Percentiles rank a stretch among this genome's conserved stretches.
Evolutionary conservation across 208 protist species (phyloP).

Genomic region (Porcisia hertigi): DNA sequence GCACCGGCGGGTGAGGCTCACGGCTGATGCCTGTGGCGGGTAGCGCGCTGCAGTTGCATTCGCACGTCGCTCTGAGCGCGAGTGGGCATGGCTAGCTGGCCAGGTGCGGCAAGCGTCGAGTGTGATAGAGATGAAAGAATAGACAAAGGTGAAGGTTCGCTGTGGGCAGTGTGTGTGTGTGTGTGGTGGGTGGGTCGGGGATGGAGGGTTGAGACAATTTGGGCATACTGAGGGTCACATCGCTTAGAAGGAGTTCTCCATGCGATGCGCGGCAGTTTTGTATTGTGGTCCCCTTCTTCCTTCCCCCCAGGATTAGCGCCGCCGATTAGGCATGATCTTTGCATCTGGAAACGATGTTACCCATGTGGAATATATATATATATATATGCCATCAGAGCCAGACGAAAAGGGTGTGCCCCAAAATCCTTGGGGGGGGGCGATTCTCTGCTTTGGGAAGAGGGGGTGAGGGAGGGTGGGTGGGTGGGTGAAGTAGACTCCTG

Average conservation of each 20-base stretch:
- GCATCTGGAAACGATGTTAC: neutral
- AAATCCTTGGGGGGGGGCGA: too few relatives aligned
- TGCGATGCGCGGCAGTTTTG: neutral
- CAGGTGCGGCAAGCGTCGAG: too few relatives aligned
- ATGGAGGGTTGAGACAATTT: neutral
- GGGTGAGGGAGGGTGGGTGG: neutral
- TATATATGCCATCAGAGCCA: neutral
- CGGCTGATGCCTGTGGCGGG: too few relatives aligned
- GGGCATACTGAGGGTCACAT: neutral
- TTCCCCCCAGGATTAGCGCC: neutral
- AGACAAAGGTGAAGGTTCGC: neutral
- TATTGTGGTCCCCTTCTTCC: neutral
- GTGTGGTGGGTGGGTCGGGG: neutral
- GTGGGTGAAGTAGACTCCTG: neutral
- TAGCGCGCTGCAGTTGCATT: too few relatives aligned
- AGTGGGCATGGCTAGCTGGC: too few relatives aligned
- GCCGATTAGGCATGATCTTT: neutral
- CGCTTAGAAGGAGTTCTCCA: neutral
- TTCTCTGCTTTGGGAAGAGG: too few relatives aligned
- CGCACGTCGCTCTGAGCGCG: too few relatives aligned
- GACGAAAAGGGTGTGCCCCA: too few relatives aligned
- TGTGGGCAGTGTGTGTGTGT: too few relatives aligned
- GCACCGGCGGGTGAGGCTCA: too few relatives aligned
- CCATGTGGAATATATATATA: too few relatives aligned
- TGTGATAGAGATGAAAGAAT: neutral